These are phyloP conservation scores for Moricandia arvensis DNA, from an alignment of 345 rosid genomes.

Conservation along the genomic window DNA sequence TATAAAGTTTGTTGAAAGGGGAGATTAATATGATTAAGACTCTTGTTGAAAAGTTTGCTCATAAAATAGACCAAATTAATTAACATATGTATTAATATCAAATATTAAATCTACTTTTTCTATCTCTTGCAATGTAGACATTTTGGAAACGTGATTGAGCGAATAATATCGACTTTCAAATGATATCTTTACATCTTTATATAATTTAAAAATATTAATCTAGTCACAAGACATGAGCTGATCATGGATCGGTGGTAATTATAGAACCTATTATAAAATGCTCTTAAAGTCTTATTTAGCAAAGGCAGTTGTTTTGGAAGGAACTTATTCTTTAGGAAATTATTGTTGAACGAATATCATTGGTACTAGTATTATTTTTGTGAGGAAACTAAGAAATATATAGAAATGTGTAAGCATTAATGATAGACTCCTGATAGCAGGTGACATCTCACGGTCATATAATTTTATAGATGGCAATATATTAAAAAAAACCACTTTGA, in stretches of 20 bases:
- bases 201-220: background rate
- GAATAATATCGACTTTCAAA: background rate
- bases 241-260: background rate
- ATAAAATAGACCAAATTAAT: background rate
- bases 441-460: conserved; percentile 31
- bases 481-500: conserved; percentile 13
- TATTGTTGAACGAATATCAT: background rate
- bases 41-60: conserved; percentile 5
- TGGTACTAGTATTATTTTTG: background rate
- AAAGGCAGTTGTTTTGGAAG: background rate
- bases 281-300: background rate
- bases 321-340: background rate
- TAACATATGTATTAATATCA: background rate
- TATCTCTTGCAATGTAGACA: background rate
- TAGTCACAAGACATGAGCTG: background rate
- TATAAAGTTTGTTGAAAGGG: conserved; percentile 22
- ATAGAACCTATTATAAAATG: background rate
- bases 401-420: conserved; percentile 27
- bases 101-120: background rate
- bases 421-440: conserved; percentile 25
- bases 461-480: conserved; percentile 3
- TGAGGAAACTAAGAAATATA: background rate
- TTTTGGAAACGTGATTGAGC: background rate
- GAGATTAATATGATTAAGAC: background rate
- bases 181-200: background rate